A percentile compares a stretch with the other conserved stretches of the same genome.
Evolutionary conservation across 2,329 filamentous ascomycete species (phyloP).

Genomic region (Ambrosiella xylebori): DNA sequence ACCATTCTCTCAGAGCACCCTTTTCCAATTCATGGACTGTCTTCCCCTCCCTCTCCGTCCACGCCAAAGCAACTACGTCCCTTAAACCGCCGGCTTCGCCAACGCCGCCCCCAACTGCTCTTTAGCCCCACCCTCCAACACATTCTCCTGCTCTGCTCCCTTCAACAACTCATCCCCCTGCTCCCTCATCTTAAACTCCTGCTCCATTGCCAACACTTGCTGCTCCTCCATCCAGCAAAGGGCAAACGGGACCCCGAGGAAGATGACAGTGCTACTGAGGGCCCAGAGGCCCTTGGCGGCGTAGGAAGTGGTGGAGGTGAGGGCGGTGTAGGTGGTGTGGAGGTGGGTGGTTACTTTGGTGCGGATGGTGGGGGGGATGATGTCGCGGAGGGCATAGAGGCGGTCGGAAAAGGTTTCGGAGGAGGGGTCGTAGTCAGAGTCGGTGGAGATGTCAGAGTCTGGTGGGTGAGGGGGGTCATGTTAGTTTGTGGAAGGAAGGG

Average conservation of each 20-base stretch:
- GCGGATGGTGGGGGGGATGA: slow-evolving; percentile 55
- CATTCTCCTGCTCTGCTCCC: slow-evolving; percentile 22
- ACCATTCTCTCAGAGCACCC: too few species aligned
- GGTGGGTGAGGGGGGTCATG: slow-evolving; percentile 8
- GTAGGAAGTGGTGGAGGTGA: slow-evolving; percentile 36
- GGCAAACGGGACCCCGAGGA: slow-evolving; percentile 85
- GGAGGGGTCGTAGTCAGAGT: slow-evolving; percentile 48
- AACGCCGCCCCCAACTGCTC: slow-evolving; percentile 33
- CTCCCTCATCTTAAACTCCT: slow-evolving; percentile 92
- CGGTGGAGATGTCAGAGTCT: slow-evolving; percentile 76
- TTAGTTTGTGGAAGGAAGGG: neutral
- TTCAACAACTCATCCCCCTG: slow-evolving; percentile 57
- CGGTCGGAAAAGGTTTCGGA: slow-evolving; percentile 49
- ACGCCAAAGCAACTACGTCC: neutral
- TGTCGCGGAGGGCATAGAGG: slow-evolving; percentile 55
- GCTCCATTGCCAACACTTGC: slow-evolving; percentile 93
- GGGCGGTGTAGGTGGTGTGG: slow-evolving; percentile 28
- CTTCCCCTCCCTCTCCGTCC: too few species aligned
- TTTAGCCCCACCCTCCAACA: slow-evolving; percentile 22
- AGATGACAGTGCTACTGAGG: slow-evolving; percentile 70
- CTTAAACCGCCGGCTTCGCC: slow-evolving; percentile 35
- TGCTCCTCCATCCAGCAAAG: slow-evolving; percentile 91
- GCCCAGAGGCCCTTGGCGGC: slow-evolving; percentile 83
- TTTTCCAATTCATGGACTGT: too few species aligned
- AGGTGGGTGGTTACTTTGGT: slow-evolving; percentile 41